A percentile compares a stretch with the other conserved stretches of the same genome.
These are phyloP conservation scores for Tephrocybe sp. DNA, from an alignment of 768 basidiomycete species.

Conservation along the genomic window DNA sequence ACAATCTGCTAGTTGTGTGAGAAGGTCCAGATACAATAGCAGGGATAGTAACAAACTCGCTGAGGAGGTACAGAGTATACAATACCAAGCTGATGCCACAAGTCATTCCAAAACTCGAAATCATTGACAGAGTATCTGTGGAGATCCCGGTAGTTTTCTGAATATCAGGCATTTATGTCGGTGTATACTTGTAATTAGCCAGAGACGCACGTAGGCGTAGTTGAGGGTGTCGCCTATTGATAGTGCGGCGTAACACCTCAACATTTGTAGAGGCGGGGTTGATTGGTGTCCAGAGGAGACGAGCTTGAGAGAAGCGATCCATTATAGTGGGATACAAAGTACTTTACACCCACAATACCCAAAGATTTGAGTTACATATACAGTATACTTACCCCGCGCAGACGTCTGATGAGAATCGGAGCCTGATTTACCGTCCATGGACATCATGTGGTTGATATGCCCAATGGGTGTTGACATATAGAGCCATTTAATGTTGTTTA, in stretches of 20 bases:
- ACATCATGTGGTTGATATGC: not conserved
- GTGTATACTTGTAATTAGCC: not conserved
- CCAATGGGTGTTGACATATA: no score
- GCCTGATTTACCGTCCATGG: no score
- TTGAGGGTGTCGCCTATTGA: slow-evolving; percentile 58
- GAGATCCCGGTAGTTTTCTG: slow-evolving; percentile 63
- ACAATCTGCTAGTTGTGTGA: slow-evolving; percentile 31
- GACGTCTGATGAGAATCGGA: no score
- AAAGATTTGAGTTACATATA: not conserved
- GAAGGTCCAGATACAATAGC: no score
- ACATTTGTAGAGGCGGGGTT: slow-evolving; percentile 40
- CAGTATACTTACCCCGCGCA: no score
- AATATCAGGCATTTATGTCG: not conserved
- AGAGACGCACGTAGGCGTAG: slow-evolving; percentile 39
- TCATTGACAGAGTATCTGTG: slow-evolving; percentile 65
- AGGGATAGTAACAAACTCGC: slow-evolving; percentile 1
- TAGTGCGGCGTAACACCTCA: slow-evolving; percentile 51
- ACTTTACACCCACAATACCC: no score
- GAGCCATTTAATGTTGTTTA: not conserved
- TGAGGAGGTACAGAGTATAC: slow-evolving; percentile 51
- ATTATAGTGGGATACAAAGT: slow-evolving; percentile 1
- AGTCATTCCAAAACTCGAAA: slow-evolving; percentile 65
- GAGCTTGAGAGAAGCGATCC: slow-evolving; percentile 27
- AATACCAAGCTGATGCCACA: slow-evolving; percentile 63
- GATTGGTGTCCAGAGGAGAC: slow-evolving; percentile 49